phyloP scores from a whole-genome alignment of 108 stramenopile genomes.

The Nitzschia sp. region DNA sequence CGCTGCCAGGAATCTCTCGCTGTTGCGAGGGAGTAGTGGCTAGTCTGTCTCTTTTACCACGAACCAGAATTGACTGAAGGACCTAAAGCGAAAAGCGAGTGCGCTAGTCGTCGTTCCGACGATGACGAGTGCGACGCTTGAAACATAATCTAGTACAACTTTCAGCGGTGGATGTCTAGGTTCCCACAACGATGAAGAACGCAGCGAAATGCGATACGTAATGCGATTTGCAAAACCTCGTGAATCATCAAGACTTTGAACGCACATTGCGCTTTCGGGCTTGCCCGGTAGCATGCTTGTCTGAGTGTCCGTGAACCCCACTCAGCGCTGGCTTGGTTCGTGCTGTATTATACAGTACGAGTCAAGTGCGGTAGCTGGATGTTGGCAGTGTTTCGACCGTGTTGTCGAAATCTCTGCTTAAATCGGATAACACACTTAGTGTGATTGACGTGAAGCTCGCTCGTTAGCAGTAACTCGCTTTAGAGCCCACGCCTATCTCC shows the following conservation, averaged over 20 bases:
- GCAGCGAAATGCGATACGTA: constrained; percentile 99
- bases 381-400: constrained; percentile 33
- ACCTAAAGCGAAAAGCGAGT: constrained; percentile 1
- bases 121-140: background rate
- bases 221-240: constrained; percentile 96
- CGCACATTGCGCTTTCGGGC: constrained; percentile 94
- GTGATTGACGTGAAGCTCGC: background rate
- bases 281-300: constrained; percentile 85
- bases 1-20: background rate
- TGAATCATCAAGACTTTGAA: constrained; percentile 97
- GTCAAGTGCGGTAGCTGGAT: constrained; percentile 49
- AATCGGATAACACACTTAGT: constrained; percentile 45
- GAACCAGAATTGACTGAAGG: background rate
- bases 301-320: constrained; percentile 88
- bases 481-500: constrained; percentile 7
- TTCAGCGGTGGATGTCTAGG: constrained; percentile 98
- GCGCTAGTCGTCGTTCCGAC: background rate
- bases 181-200: constrained; percentile 98
- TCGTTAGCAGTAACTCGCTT: too few species aligned
- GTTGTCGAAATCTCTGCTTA: background rate
- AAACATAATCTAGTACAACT: constrained; percentile 77
- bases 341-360: too few species aligned
- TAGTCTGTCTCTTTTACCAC: background rate
- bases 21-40: background rate
- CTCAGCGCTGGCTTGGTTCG: constrained; percentile 46